Evolutionary conservation across 257 asterid species (phyloP).

Genomic region (Fraxinus anomala): DNA sequence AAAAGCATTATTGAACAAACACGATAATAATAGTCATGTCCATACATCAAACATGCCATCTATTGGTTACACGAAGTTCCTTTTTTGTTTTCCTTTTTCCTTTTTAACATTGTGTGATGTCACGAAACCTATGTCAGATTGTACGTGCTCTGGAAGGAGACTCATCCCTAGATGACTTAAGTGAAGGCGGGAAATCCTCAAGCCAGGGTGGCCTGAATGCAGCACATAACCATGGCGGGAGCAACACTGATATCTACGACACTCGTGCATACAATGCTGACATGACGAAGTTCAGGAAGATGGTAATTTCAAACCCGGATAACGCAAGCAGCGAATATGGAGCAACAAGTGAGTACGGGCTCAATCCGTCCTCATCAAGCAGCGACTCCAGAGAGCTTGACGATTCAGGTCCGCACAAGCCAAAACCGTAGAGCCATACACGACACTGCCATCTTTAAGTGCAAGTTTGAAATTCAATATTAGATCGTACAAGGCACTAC

Average conservation of each 20-base stretch:
- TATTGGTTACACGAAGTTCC: neutral
- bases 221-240: constrained; percentile 27
- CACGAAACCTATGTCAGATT: constrained; percentile 41
- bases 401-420: constrained; percentile 5
- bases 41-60: neutral
- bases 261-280: constrained; percentile 82
- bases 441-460: neutral
- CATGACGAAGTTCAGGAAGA: constrained; percentile 75
- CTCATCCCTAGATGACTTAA: constrained; percentile 71
- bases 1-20: too few species aligned
- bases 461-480: neutral
- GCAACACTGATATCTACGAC: constrained; percentile 37
- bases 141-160: constrained; percentile 79
- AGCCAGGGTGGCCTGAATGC: constrained; percentile 26
- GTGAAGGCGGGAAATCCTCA: constrained; percentile 48
- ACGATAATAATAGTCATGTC: too few species aligned
- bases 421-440: neutral
- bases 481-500: neutral
- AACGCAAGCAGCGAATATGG: constrained; percentile 61
- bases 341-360: constrained; percentile 60
- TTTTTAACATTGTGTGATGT: neutral
- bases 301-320: constrained; percentile 63
- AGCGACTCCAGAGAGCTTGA: constrained; percentile 37
- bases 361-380: constrained; percentile 55
- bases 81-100: too few species aligned